These are phyloP conservation scores for Vitis cinerea DNA, from an alignment of 164 flowering plant species.

Conservation along the genomic window DNA sequence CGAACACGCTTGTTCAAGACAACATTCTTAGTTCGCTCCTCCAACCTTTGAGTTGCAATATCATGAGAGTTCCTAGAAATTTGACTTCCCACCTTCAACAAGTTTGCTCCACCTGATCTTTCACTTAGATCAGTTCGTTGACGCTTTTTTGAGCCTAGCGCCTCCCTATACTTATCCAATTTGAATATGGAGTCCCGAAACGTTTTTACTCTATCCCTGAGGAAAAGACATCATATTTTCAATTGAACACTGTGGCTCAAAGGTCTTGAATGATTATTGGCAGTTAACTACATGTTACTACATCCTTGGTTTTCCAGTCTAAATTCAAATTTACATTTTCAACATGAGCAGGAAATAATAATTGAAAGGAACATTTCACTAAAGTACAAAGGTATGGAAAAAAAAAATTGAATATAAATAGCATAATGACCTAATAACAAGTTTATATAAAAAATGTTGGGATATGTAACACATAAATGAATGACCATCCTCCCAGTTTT, in stretches of 20 bases:
- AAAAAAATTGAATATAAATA: no score
- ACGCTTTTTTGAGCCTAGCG: slow-evolving; percentile 32
- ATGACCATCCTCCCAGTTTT: no score
- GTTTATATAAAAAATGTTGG: background rate
- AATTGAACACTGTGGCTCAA: background rate
- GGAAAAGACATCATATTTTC: background rate
- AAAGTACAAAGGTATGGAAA: no score
- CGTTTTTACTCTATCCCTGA: slow-evolving; percentile 35
- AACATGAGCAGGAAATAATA: background rate
- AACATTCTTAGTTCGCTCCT: slow-evolving; percentile 25
- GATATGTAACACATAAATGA: background rate
- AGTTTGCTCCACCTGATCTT: slow-evolving; percentile 19
- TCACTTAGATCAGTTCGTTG: slow-evolving; percentile 30
- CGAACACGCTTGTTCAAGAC: slow-evolving; percentile 37
- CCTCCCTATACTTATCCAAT: slow-evolving; percentile 32
- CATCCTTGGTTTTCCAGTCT: background rate
- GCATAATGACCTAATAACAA: background rate
- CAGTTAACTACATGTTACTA: background rate
- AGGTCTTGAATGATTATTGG: background rate
- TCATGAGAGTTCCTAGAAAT: slow-evolving; percentile 23
- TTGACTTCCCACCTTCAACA: slow-evolving; percentile 26
- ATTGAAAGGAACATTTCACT: no score
- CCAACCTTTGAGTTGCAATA: slow-evolving; percentile 23
- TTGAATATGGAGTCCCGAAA: slow-evolving; percentile 25
- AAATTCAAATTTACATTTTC: background rate